Base-by-base conservation (phyloP, 306 rosid species). In the Carpinus viminea region DNA sequence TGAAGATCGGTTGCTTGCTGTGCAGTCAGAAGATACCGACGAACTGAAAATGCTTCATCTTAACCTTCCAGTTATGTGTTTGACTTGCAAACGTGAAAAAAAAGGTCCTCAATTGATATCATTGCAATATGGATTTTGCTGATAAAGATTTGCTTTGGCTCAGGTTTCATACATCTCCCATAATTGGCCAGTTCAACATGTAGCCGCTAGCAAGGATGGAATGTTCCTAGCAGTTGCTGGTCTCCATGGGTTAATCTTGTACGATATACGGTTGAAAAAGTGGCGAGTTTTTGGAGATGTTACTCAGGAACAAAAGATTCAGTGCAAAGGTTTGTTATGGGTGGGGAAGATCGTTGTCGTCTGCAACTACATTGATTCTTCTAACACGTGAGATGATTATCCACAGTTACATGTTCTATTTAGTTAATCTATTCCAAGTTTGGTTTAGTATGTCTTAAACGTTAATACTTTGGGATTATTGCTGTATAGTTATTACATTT, bases 211-310 rank as follows among this genome's bases (percentile, higher is more conserved):
- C 86, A 87, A 87, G 86, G 96, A 95, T 85, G 98, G 98, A 78
- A 87, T 92, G 98, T 90, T 90, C 88, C 83, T 92, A 15, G 98
- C 93, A 46, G 96, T 90, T 80, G 93, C 98, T 73, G 98, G 98
- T 71, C 82, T 91, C 64, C 98, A 92, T 89, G 97, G 98, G 81
- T 85, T 95, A 85, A 89, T 92, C 82, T 85, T 95, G 71, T 95
- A 95, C 51, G 98, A 95, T 75, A 92, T 95, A 79, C 93, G 93
- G 41, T 65, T 90, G 78, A 92, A 88, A 87, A 91, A 87, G 69
- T 95, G 98, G 98, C 86, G 98, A 62, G 97, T 92, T 21, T 92
- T 95, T 80, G 98, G 98, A 53, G 98, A 95, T 89, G 89, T 95
- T 84, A 90, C 92, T 24, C 97, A 91, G 85, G 98, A 95, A 69